These are phyloP conservation scores for Fonsecaea erecta DNA, from an alignment of 2,329 filamentous ascomycete species.

Conservation along the genomic window DNA sequence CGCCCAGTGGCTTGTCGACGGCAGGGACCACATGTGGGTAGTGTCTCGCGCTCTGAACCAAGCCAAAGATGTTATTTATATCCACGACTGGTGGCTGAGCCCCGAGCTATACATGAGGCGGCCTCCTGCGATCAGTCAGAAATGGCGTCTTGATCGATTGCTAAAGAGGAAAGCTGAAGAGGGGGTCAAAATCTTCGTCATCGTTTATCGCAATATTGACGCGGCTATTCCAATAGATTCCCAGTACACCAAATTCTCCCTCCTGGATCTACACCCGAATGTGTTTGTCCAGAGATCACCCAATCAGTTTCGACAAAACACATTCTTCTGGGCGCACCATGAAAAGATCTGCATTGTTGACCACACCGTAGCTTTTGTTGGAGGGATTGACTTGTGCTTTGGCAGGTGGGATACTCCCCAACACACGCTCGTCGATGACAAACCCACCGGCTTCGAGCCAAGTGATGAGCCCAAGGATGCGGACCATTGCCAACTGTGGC, in stretches of 20 bases:
- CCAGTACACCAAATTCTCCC: conserved; percentile 94
- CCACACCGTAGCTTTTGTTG: conserved; percentile 92
- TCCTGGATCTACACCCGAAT: conserved; percentile 93
- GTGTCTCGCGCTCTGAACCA: conserved; percentile 95
- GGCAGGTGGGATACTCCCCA: conserved; percentile 97
- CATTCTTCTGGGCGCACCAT: conserved; percentile 99
- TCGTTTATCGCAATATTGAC: conserved; percentile 97
- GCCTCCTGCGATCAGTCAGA: conserved; percentile 93
- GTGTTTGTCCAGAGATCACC: conserved; percentile 95
- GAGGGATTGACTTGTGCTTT: conserved; percentile 95
- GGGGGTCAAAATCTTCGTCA: conserved; percentile 96
- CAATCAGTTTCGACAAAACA: conserved; percentile 97
- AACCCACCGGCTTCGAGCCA: conserved; percentile 89
- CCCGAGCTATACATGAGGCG: conserved; percentile 94
- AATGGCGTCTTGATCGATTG: conserved; percentile 92
- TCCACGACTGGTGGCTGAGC: conserved; percentile 99
- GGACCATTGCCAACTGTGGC: conserved; percentile 94
- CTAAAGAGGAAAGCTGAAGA: conserved; percentile 92
- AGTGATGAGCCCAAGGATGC: conserved; percentile 79
- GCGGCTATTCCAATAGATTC: conserved; percentile 97
- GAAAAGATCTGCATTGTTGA: conserved; percentile 98
- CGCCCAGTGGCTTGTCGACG: conserved; percentile 96
- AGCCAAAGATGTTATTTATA: conserved; percentile 97
- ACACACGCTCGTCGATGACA: conserved; percentile 88
- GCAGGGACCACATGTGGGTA: conserved; percentile 99